Base-by-base conservation (phyloP, 306 rosid genomes). In the Lathyrus tuberosus region DNA sequence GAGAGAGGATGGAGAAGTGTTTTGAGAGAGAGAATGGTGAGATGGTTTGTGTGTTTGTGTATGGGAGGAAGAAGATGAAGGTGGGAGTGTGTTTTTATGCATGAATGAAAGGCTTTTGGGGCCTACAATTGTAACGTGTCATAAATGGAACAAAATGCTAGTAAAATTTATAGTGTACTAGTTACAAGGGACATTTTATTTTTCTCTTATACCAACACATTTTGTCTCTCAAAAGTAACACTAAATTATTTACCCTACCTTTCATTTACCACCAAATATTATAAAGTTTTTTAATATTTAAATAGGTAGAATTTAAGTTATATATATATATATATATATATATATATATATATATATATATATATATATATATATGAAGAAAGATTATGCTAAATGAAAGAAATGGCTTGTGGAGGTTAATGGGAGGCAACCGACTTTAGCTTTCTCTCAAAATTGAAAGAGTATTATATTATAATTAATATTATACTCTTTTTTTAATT, bases 41-140 rank as follows among this genome's bases (percentile, higher is more conserved):
- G 46, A 12, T 10, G 30, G 58, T 40, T 52, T 41, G 62, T 22
- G 65, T 13, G 38, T 58, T 69, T 66, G 76, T 46, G 61, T 37
- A 63, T 84, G 59, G 84, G 80, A 81, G 59, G 78, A 49, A 75
- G 76, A 52, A 35, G 80, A 38, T 44, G 87, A 67, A 76, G 84
- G 73, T 20, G 65, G 31, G n/a, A 72, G 41, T 72, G 86, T 84
- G 78, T 69, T 75, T 86, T 79, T 90, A 89, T 79, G 82, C 82
- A 80, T 72, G 89, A 69, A 71, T 7, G 60, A 53, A 53, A 53
- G 57, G 46, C 40, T 9, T 10, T 41, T 62, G 81, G 82, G 75
- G 31, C 91, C 87, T 28, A 74, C 84, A 14, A 15, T 51, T 28
- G 68, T 65, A 58, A 85, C 89, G 89, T 82, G 91, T 85, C 89